Evolutionary conservation across 1,139 yeast species (phyloP).

Genomic region (Lodderomyces orthopsilosis): DNA sequence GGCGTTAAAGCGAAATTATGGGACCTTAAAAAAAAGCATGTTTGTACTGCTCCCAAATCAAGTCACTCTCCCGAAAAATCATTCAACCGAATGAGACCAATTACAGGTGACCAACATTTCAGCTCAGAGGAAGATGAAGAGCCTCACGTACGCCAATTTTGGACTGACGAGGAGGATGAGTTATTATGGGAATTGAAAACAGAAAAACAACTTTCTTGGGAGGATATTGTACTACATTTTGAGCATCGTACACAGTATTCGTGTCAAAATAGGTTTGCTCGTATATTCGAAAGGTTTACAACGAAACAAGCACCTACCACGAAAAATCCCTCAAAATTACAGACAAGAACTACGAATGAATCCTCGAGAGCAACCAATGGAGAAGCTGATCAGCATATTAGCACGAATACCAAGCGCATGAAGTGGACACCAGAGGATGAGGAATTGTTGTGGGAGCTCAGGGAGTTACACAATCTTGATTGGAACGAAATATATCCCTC

Average conservation of each 20-base stretch:
- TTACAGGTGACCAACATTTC: too few species aligned
- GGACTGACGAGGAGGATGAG: neutral
- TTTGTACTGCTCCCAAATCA: too few species aligned
- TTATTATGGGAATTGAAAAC: neutral
- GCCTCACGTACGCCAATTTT: too few species aligned
- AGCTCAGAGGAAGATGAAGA: too few species aligned
- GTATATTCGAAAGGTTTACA: neutral
- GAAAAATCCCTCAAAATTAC: neutral
- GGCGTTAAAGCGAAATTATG: neutral
- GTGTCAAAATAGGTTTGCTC: neutral
- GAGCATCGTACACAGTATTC: neutral
- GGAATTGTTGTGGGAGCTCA: neutral
- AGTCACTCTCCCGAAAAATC: too few species aligned
- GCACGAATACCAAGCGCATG: neutral
- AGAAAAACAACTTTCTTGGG: neutral
- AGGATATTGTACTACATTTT: neutral
- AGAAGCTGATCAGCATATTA: neutral
- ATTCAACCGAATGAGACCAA: too few species aligned
- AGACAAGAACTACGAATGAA: neutral
- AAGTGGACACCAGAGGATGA: neutral
- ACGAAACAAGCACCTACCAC: neutral
- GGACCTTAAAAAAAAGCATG: neutral
- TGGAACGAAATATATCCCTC: neutral
- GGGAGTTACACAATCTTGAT: neutral
- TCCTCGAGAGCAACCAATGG: neutral